Evolutionary conservation across 1,139 yeast species (phyloP), one percentile per base, ranked within the genome.

Genomic region (Lodderomyces pseudojiufengensis): DNA sequence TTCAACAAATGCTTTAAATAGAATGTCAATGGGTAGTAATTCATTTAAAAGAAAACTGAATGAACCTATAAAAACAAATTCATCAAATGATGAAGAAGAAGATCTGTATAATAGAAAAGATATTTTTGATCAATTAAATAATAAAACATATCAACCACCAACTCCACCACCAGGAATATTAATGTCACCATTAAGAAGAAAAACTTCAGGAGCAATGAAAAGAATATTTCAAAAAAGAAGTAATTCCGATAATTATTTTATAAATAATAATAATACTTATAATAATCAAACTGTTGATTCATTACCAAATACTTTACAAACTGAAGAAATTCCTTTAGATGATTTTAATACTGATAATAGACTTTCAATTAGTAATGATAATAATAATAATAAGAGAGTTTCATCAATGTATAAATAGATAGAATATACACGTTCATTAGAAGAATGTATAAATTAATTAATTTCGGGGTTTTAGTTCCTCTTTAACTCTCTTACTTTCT

Each of bases 251-350:
- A 25, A 33, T 14, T 24, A 29, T 24, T 30, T 29, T 27, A 22
- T 5, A 5, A 18, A 18, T 18, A n/a, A n/a, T n/a, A n/a, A n/a
- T n/a, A n/a, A n/a, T n/a, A n/a, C n/a, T n/a, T n/a, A n/a, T n/a
- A n/a, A n/a, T n/a, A n/a, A n/a, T n/a, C n/a, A n/a, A n/a, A n/a
- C n/a, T n/a, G n/a, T n/a, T n/a, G n/a, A n/a, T n/a, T n/a, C n/a
- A n/a, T n/a, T n/a, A n/a, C n/a, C n/a, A n/a, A n/a, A n/a, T n/a
- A n/a, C 45, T 24, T 29, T 43, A 5, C 55, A 56, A 24, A 73
- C 78, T 0, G 78, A 73, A 43, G 78, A 73, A 45, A 73, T 73
- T 37, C 73, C 73, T 29, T 52, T 73, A 69, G 71, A 72, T 30
- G 70, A 64, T 24, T 73, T 70, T 44, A 59, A 49, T 31, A 39